A percentile compares a stretch with the other conserved stretches of the same genome.
Evolutionary conservation across 1,284 basidiomycete genomes (phyloP).

Genomic region (Schizophyllum commune): DNA sequence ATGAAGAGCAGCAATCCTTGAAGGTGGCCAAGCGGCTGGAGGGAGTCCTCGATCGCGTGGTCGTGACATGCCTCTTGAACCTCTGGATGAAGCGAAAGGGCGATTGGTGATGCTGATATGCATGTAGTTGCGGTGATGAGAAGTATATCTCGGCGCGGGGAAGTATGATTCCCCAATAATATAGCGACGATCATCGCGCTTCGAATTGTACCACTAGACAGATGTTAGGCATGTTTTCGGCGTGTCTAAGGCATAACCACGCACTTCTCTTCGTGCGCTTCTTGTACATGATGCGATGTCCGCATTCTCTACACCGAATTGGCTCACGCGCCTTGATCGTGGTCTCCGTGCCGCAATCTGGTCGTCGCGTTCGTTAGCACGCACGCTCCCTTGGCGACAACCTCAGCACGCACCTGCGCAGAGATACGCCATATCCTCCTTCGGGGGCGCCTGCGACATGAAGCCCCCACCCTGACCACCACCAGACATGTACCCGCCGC

Average conservation of each 20-base stretch:
- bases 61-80: slow-evolving; percentile 50
- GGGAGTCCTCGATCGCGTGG: slow-evolving; percentile 40
- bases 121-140: background rate
- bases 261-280: slow-evolving; percentile 92
- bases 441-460: slow-evolving; percentile 26
- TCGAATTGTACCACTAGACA: slow-evolving; percentile 80
- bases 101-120: slow-evolving; percentile 27
- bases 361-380: slow-evolving; percentile 5
- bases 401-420: slow-evolving; percentile 68
- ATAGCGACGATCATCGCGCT: slow-evolving; percentile 45
- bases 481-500: slow-evolving; percentile 13
- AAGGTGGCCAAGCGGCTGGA: slow-evolving; percentile 32
- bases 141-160: background rate
- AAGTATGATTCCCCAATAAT: background rate
- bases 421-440: slow-evolving; percentile 81
- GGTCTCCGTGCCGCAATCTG: slow-evolving; percentile 93
- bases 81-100: slow-evolving; percentile 40
- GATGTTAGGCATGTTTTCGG: slow-evolving; percentile 5
- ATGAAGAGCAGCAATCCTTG: slow-evolving; percentile 29
- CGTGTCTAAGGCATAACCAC: slow-evolving; percentile 26
- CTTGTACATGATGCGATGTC: slow-evolving; percentile 99
- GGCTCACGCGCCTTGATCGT: slow-evolving; percentile 91
- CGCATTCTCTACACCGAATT: slow-evolving; percentile 95
- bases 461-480: slow-evolving; percentile 13
- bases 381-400: slow-evolving; percentile 4